Conservation (phyloP, 345 rosid genomes). For the Erucastrum elatum region DNA sequence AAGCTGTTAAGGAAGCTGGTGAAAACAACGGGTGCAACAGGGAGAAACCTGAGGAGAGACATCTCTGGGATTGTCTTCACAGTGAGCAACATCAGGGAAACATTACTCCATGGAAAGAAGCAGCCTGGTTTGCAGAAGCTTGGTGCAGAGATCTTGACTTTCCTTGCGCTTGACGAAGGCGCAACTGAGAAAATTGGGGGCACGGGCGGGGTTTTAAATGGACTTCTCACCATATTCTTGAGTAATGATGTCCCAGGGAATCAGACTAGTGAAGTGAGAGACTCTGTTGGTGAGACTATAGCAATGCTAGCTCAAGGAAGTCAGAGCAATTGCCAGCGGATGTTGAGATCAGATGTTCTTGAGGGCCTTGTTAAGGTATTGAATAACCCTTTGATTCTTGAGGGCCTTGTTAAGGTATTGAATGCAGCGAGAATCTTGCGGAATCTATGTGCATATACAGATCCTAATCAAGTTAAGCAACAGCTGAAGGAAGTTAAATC, state of each 20-base stretch:
- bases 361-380: slow-evolving; percentile 51
- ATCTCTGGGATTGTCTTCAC: slow-evolving; percentile 83
- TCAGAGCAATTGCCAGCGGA: slow-evolving; percentile 60
- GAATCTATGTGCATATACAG: slow-evolving; percentile 61
- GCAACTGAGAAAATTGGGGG: slow-evolving; percentile 85
- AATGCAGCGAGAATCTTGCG: slow-evolving; percentile 78
- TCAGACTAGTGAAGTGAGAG: slow-evolving; percentile 47
- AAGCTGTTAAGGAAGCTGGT: slow-evolving; percentile 80
- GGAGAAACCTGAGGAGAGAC: slow-evolving; percentile 62
- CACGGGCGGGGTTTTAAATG: slow-evolving; percentile 80
- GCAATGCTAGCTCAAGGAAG: slow-evolving; percentile 89
- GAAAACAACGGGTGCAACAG: slow-evolving; percentile 70
- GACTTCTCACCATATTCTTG: slow-evolving; percentile 70
- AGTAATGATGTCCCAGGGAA: slow-evolving; percentile 39
- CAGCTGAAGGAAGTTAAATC: slow-evolving; percentile 47
- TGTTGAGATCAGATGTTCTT: slow-evolving; percentile 54
- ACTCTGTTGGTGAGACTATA: slow-evolving; percentile 81
- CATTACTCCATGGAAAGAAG: slow-evolving; percentile 60
- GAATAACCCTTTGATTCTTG: slow-evolving; percentile 49
- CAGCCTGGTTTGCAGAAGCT: slow-evolving; percentile 62
- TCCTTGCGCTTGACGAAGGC: slow-evolving; percentile 69
- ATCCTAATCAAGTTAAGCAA: slow-evolving; percentile 45
- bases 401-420: too few species aligned
- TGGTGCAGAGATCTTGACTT: slow-evolving; percentile 68
- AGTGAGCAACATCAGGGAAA: slow-evolving; percentile 76